These are phyloP conservation scores for Ceratocystis diversiconidia DNA, from an alignment of 2,329 filamentous ascomycete species.

Conservation along the genomic window DNA sequence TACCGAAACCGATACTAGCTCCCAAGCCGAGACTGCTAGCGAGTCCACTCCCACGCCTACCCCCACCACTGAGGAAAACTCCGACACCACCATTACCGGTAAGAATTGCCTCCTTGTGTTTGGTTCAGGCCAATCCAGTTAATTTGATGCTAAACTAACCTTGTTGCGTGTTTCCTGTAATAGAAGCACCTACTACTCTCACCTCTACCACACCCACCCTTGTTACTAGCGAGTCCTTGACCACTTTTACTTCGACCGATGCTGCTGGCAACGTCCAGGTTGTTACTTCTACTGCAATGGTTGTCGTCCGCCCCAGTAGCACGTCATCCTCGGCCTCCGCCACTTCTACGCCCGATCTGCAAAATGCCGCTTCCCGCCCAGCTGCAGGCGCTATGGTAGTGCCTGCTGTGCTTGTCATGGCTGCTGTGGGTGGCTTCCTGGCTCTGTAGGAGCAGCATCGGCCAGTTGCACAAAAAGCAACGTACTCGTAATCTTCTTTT, in stretches of 20 bases:
- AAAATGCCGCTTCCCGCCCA: conserved; percentile 26
- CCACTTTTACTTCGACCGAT: conserved; percentile 33
- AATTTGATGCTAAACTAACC: conserved; percentile 11
- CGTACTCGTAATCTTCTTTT: not conserved
- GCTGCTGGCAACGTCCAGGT: conserved; percentile 32
- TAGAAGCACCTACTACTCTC: conserved; percentile 20
- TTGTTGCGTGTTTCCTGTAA: conserved; percentile 22
- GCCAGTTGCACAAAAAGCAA: not conserved
- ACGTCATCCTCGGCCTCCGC: conserved; percentile 20
- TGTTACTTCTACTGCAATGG: conserved; percentile 36
- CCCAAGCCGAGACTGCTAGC: conserved; percentile 5
- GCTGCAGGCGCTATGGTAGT: conserved; percentile 17
- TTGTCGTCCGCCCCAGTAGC: conserved; percentile 29
- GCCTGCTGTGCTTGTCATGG: conserved; percentile 17
- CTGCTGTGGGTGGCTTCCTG: conserved; percentile 21
- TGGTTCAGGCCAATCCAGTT: too few species aligned
- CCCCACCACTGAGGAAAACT: conserved; percentile 21
- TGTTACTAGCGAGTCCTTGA: conserved; percentile 25
- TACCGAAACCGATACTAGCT: not conserved
- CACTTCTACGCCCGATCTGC: conserved; percentile 25
- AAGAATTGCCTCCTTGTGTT: not conserved
- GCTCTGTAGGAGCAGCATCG: not conserved
- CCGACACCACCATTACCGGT: conserved; percentile 19
- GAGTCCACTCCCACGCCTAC: conserved; percentile 15
- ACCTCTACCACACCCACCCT: conserved; percentile 25